Base-by-base conservation (phyloP, 495 filamentous ascomycete genomes). In the Hyaloscypha variabilis region DNA sequence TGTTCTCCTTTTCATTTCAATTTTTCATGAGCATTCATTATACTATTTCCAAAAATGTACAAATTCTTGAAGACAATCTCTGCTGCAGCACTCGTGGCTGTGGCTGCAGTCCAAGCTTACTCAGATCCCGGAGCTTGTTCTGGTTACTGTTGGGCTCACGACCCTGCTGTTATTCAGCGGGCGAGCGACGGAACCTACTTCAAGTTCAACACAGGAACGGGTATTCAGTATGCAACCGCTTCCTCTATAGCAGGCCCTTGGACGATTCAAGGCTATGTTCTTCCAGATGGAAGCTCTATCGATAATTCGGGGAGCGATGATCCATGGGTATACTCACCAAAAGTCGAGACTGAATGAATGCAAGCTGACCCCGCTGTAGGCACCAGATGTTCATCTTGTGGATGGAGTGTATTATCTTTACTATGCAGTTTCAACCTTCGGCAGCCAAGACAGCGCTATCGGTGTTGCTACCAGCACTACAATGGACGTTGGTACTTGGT, bases 161-260 rank as follows among this genome's bases (percentile, higher is more conserved):
- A 92, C 68, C 88, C 88, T 17, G 75, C 85, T 39, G 78, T 92
- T 62, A 85, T 89, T 66, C 82, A 82, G 34, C 86, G 89, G 11
- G 29, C 74, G 29, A 82, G 78, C 2, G 89, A 92, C 72, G 88
- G 88, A n/a, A 87, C 77, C 2, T 93, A 91, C 76, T 93, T 88
- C 77, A 86, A 87, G 49, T 92, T 91, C 77, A 83, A 83, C 1
- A 92, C 90, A 0, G 84, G 85, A 31, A 83, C 80, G 24, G 81
- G 79, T 57, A 84, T 93, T 64, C 75, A 80, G 50, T 83, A 88
- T 30, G 80, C 84, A 64, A 87, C 83, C 0, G 81, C 90, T 0
- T 72, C 82, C 6, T 77, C 79, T 11, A 69, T 92, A 28, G 77
- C 73, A 21, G 90, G 90, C 0, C 88, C 90, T 1, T 93, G 90